These are phyloP conservation scores for Kernera saxatilis DNA, from an alignment of 345 rosid genomes.

Conservation along the genomic window DNA sequence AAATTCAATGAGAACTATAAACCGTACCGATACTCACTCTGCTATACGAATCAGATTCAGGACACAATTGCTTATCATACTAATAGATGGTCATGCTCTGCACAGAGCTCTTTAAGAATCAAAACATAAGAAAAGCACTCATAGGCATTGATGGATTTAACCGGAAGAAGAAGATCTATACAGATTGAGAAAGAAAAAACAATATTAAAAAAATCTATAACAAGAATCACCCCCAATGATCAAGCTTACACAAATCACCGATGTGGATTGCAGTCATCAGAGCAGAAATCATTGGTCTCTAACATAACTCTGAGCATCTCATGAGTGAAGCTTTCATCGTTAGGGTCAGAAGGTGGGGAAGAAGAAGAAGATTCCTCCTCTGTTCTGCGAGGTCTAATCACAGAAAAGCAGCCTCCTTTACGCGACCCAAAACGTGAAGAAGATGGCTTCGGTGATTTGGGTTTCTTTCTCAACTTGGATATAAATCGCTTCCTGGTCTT, in stretches of 20 bases:
- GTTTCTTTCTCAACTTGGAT: constrained; percentile 13
- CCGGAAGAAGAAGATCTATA: constrained; percentile 13
- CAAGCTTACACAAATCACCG: constrained; percentile 12
- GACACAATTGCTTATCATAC: constrained; percentile 12
- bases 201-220: background rate
- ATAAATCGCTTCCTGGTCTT: constrained; percentile 17
- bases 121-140: background rate
- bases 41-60: background rate
- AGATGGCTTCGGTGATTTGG: constrained; percentile 19
- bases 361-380: background rate
- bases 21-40: background rate
- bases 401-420: constrained; percentile 29
- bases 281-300: constrained; percentile 35
- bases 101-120: background rate
- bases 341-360: constrained; percentile 31
- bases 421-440: constrained; percentile 15
- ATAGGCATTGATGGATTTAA: background rate
- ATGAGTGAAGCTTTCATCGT: constrained; percentile 27
- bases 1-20: background rate
- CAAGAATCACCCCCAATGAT: constrained; percentile 4
- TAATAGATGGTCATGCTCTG: background rate
- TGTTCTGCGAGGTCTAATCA: constrained; percentile 1
- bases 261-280: constrained; percentile 26
- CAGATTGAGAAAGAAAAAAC: constrained; percentile 1
- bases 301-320: constrained; percentile 31